Percentiles rank a stretch among this genome's conserved stretches.
phyloP scores from a whole-genome alignment of 1,139 yeast genomes.

The Candida tropicalis region DNA sequence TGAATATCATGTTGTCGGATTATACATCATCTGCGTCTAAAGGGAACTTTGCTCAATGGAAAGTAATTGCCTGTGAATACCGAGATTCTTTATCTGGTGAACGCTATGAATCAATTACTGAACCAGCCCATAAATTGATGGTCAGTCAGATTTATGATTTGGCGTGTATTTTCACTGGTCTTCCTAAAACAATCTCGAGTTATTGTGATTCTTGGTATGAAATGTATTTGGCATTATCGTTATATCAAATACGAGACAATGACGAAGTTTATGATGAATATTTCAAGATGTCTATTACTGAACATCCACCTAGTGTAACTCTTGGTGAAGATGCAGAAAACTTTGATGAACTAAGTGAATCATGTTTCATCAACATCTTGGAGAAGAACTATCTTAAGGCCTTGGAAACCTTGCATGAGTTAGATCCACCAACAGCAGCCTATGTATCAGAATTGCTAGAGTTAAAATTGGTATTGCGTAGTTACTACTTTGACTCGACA shows the following conservation, averaged over 20 bases:
- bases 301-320: conserved; percentile 30
- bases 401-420: conserved; percentile 59
- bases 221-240: conserved; percentile 58
- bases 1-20: conserved; percentile 39
- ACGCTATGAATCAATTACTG: conserved; percentile 21
- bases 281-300: conserved; percentile 34
- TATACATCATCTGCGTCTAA: conserved; percentile 47
- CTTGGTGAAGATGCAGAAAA: conserved; percentile 21
- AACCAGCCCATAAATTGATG: conserved; percentile 26
- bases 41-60: conserved; percentile 52
- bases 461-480: conserved; percentile 59
- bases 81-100: conserved; percentile 42
- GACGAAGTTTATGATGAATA: conserved; percentile 35
- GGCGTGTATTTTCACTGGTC: conserved; percentile 53
- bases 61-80: conserved; percentile 50
- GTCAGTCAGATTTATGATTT: conserved; percentile 47
- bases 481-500: conserved; percentile 37
- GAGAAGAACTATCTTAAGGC: conserved; percentile 61
- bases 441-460: conserved; percentile 66
- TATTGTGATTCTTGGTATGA: conserved; percentile 72
- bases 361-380: conserved; percentile 61
- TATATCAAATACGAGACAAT: conserved; percentile 59
- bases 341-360: conserved; percentile 47
- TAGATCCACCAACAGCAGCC: conserved; percentile 71
- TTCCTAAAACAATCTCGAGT: conserved; percentile 50